These are phyloP conservation scores for Aureobasidium subglaciale DNA, from an alignment of 2,329 filamentous ascomycete species.

Conservation along the genomic window DNA sequence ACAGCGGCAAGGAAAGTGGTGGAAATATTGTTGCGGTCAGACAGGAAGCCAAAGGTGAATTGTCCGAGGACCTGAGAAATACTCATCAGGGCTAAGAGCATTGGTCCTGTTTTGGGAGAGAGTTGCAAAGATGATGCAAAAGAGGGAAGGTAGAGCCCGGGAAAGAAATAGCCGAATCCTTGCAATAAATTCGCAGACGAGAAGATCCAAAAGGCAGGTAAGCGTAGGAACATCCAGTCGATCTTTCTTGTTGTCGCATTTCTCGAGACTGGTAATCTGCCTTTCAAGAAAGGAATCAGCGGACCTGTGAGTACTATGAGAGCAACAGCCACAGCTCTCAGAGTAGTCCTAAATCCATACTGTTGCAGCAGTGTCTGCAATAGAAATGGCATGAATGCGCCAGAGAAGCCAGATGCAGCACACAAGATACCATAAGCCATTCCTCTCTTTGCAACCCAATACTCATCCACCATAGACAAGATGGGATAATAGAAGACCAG, in stretches of 20 bases:
- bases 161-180: constrained; percentile 35
- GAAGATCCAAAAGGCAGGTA: constrained; percentile 28
- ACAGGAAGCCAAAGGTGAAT: constrained; percentile 30
- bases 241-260: constrained; percentile 17
- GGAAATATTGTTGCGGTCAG: constrained; percentile 34
- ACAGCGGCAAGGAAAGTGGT: not conserved
- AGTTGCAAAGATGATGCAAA: constrained; percentile 28
- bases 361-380: constrained; percentile 18
- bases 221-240: constrained; percentile 17
- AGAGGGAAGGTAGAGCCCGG: constrained; percentile 33
- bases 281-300: constrained; percentile 28
- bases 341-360: constrained; percentile 23
- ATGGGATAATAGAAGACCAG: constrained; percentile 35
- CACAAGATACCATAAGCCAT: constrained; percentile 25
- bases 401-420: constrained; percentile 22
- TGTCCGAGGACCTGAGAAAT: constrained; percentile 31
- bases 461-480: constrained; percentile 27
- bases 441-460: constrained; percentile 22
- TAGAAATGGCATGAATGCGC: constrained; percentile 22
- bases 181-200: constrained; percentile 31
- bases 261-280: constrained; percentile 25
- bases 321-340: constrained; percentile 21
- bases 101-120: constrained; percentile 21
- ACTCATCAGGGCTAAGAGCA: constrained; percentile 32
- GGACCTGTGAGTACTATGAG: constrained; percentile 27